Evolutionary conservation across 179 eudicot genomes (phyloP), one percentile per base, ranked within the genome.

Genomic region (Silene vulgaris): DNA sequence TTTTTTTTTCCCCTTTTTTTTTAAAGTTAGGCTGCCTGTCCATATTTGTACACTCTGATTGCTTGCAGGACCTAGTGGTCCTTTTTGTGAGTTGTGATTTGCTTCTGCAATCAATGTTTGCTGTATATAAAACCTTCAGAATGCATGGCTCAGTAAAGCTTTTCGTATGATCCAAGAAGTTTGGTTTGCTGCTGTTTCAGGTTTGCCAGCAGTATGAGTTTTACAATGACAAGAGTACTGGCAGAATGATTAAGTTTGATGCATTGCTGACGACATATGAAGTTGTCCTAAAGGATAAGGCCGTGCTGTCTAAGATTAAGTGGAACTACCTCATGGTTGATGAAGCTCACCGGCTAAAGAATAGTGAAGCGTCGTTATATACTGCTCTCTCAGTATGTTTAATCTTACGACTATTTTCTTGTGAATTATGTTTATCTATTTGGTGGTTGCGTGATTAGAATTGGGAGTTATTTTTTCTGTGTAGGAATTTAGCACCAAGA

Each of bases 291-390:
- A 96, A 96, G 84, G 98, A 96, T 80, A 93, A 88, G 85, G 88
- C 84, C 1, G 98, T 91, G 75, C 82, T 96, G 37, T 93, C 99
- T 57, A 96, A 90, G 83, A 90, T 96, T 70, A 96, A 89, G 82
- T 96, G 99, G 99, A 89, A 79, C 84, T 96, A 96, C 84, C 97
- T 96, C 70, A 93, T 93, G 99, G 97, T 96, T 72, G 99, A 96
- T 88, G 99, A 96, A 86, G 99, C 99, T 79, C 99, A 96, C 78
- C 85, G 99, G 84, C 82, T 96, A 71, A 96, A 96, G 82, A 96
- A 96, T 76, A 85, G 99, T 77, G 99, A 90, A 87, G 99, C 99
- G 37, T 90, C 99, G 29, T 81, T 96, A 71, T 96, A 96, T 79
- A 90, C 83, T 73, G 61, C 94, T 78, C 97, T 96, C 76, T 82